These are phyloP conservation scores for Trametes sp. DNA, from an alignment of 1,284 basidiomycete species.

Conservation along the genomic window DNA sequence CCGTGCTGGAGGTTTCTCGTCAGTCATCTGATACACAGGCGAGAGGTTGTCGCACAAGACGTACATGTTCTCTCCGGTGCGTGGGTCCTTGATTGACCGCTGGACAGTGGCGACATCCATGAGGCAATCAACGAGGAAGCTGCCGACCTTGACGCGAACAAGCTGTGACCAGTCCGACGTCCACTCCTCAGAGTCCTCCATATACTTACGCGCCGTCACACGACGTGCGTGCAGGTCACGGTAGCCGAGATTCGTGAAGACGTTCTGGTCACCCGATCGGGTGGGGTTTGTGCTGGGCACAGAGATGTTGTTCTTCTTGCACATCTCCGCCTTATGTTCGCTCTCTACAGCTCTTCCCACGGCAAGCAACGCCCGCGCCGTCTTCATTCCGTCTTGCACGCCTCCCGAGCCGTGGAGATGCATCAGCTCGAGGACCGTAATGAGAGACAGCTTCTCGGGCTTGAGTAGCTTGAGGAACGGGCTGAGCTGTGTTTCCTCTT, in stretches of 20 bases:
- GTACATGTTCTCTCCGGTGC: slow-evolving; percentile 64
- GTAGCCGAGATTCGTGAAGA: slow-evolving; percentile 68
- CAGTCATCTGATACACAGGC: slow-evolving; percentile 1
- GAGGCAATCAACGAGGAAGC: slow-evolving; percentile 84
- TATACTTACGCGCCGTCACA: slow-evolving; percentile 68
- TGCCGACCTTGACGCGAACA: slow-evolving; percentile 82
- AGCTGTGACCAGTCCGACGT: slow-evolving; percentile 85
- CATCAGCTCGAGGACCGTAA: slow-evolving; percentile 93
- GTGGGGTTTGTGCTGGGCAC: slow-evolving; percentile 42
- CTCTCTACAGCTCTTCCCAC: slow-evolving; percentile 89
- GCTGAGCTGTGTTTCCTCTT: slow-evolving; percentile 41
- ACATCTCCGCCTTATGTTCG: slow-evolving; percentile 88
- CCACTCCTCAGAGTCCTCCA: slow-evolving; percentile 73
- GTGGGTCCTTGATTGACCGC: slow-evolving; percentile 63
- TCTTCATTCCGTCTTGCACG: slow-evolving; percentile 89
- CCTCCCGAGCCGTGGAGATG: slow-evolving; percentile 82
- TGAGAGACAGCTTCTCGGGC: slow-evolving; percentile 83
- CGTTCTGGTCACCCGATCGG: slow-evolving; percentile 51
- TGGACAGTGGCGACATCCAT: slow-evolving; percentile 88
- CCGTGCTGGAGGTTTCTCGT: slow-evolving; percentile 54
- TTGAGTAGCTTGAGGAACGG: slow-evolving; percentile 83
- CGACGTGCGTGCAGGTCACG: slow-evolving; percentile 63
- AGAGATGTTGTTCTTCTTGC: slow-evolving; percentile 68
- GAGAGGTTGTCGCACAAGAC: slow-evolving; percentile 36
- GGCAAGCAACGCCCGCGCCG: slow-evolving; percentile 82